These are phyloP conservation scores for Escallonia herrerae DNA, from an alignment of 129 eudicot species.

Conservation along the genomic window DNA sequence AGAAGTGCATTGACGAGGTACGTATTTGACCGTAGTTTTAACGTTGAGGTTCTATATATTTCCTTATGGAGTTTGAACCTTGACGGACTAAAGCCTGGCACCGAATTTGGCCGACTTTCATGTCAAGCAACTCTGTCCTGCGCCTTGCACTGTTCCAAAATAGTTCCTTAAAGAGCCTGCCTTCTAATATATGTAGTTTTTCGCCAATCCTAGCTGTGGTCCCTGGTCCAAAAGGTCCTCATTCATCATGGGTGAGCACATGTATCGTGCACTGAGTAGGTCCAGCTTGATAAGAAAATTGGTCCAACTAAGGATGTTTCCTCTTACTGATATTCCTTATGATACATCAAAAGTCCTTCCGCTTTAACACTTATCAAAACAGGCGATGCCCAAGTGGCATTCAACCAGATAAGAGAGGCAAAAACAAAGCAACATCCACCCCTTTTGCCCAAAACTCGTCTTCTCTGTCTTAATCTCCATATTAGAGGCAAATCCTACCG, in stretches of 20 bases:
- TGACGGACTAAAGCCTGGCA: too few relatives aligned
- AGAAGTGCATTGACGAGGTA: too few relatives aligned
- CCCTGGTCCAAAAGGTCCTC: not conserved
- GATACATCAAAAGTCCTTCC: not conserved
- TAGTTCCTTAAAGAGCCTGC: not conserved
- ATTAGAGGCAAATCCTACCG: not conserved
- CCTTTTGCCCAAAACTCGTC: not conserved
- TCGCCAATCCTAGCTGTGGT: not conserved
- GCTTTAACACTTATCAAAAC: not conserved
- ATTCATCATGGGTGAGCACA: not conserved
- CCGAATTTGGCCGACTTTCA: too few relatives aligned
- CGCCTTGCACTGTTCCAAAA: not conserved
- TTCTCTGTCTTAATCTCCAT: not conserved
- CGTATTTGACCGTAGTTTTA: too few relatives aligned
- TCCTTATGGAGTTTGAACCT: too few relatives aligned
- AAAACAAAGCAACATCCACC: not conserved
- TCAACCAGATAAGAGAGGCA: not conserved
- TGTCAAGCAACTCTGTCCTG: not conserved
- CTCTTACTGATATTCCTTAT: not conserved
- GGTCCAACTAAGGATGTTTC: not conserved
- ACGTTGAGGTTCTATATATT: too few relatives aligned
- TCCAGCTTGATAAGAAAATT: not conserved
- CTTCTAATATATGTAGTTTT: not conserved
- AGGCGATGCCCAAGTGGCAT: not conserved
- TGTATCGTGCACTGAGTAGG: not conserved